Percentiles rank a stretch among this genome's conserved stretches.
phyloP scores from a whole-genome alignment of 352 stramenopile species.

The Globisporangium lucens region DNA sequence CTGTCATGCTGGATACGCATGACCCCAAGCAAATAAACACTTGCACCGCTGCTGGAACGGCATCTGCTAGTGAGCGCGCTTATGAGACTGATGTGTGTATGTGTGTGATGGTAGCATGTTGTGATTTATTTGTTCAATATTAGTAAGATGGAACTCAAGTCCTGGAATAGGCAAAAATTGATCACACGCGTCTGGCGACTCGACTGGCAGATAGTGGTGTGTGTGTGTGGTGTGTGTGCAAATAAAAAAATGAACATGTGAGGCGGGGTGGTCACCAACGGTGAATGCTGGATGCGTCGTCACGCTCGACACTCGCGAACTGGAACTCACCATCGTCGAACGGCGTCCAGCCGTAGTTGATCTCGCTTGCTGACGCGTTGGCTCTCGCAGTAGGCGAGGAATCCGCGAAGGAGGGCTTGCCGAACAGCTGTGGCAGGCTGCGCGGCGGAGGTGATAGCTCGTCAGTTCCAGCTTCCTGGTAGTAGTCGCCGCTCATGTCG shows the following conservation, averaged over 20 bases:
- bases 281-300: not conserved
- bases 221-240: not conserved
- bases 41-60: too few relatives aligned
- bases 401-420: conserved; percentile 2
- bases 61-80: too few relatives aligned
- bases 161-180: not conserved
- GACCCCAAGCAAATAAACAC: too few relatives aligned
- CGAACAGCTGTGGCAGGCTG: not conserved
- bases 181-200: not conserved
- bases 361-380: not conserved
- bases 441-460: not conserved
- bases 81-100: not conserved
- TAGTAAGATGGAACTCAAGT: not conserved
- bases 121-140: not conserved
- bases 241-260: not conserved
- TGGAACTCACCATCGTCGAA: conserved; percentile 22
- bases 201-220: not conserved
- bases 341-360: conserved; percentile 22
- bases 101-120: not conserved
- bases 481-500: conserved; percentile 3
- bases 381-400: not conserved
- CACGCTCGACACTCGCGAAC: conserved; percentile 12
- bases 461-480: not conserved
- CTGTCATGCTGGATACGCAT: too few relatives aligned
- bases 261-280: not conserved